phyloP scores from a whole-genome alignment of 2,329 filamentous ascomycete genomes.

The Triangularia setosa region DNA sequence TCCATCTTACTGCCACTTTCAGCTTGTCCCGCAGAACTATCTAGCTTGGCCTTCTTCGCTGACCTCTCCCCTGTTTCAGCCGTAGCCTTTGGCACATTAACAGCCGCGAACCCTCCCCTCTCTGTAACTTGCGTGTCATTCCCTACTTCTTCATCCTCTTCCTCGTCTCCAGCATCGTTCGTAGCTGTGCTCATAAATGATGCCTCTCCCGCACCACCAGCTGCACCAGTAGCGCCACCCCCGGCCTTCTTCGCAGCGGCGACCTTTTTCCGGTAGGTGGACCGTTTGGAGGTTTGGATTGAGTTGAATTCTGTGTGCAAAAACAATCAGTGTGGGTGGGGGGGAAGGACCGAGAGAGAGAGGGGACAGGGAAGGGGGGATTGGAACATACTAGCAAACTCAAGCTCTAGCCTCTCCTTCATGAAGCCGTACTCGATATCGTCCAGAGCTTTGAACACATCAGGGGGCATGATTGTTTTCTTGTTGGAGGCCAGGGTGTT shows the following conservation, averaged over 20 bases:
- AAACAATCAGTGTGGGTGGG: neutral
- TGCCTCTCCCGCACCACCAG: slow-evolving; percentile 22
- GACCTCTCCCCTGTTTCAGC: slow-evolving; percentile 24
- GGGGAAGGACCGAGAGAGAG: neutral
- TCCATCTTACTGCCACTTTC: slow-evolving; percentile 45
- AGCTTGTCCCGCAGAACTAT: slow-evolving; percentile 32
- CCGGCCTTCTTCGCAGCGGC: slow-evolving; percentile 57
- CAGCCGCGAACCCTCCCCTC: neutral
- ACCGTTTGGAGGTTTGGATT: slow-evolving; percentile 70
- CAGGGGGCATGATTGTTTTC: slow-evolving; percentile 72
- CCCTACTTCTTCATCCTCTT: slow-evolving; percentile 21
- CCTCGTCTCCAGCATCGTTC: slow-evolving; percentile 24
- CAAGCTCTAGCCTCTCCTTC: slow-evolving; percentile 63
- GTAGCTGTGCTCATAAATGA: slow-evolving; percentile 34
- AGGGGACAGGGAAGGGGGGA: neutral
- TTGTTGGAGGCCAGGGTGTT: slow-evolving; percentile 63
- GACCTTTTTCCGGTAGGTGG: slow-evolving; percentile 66
- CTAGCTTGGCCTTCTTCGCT: slow-evolving; percentile 38
- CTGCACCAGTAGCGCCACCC: slow-evolving; percentile 28
- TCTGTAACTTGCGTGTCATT: neutral
- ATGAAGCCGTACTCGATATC: slow-evolving; percentile 75
- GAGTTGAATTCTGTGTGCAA: slow-evolving; percentile 62
- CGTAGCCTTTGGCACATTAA: neutral
- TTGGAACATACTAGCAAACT: slow-evolving; percentile 63
- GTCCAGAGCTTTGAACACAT: slow-evolving; percentile 74